Base-by-base conservation (phyloP, 768 basidiomycete species). In the Cyclocybe aegerita region DNA sequence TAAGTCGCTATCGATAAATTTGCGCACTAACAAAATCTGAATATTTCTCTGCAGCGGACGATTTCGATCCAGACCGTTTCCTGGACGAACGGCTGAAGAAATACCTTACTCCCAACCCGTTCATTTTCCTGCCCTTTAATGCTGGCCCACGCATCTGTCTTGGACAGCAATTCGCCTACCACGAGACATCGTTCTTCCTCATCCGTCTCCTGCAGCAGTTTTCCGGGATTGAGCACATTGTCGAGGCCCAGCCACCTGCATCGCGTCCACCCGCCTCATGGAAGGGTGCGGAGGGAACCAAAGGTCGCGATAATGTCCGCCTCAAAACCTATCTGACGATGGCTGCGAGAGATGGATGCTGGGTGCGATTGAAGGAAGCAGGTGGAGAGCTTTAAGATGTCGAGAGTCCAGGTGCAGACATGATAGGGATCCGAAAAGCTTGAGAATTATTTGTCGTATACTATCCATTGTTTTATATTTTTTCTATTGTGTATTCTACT, bases 51-150 rank as follows among this genome's bases (percentile, higher is more conserved):
- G 5, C 42, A 83, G 82, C 83, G n/a, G 61, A 75, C 3, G 55
- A 66, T 49, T 88, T 86, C 54, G 85, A 87, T 58, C 86, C 86
- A 0, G 80, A 85, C 52, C 74, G 85, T 1, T 87, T 85, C 73
- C 61, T 88, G 36, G 85, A 88, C 52, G 77, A 79, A 30, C 72
- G 85, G 3, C 46, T 83, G 37, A 69, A 73, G 4, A 82, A 79
- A 53, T 82, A 85, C 54, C 60, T 82, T 52, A 75, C 70, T 0
- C 71, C 76, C 5, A 82, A 83, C 54, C 82, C 83, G 0, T 82
- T 77, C 70, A 77, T 80, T 35, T 81, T 80, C 62, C 59, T 80
- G 10, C 78, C 78, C 3, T 80, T 80, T 66, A 80, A 78, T 52
- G 78, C 76, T 1, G 77, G 77, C 1, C 77, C 77, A 1, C 62